Base-by-base conservation (phyloP, 306 rosid species). In the Trifolium subterraneum region DNA sequence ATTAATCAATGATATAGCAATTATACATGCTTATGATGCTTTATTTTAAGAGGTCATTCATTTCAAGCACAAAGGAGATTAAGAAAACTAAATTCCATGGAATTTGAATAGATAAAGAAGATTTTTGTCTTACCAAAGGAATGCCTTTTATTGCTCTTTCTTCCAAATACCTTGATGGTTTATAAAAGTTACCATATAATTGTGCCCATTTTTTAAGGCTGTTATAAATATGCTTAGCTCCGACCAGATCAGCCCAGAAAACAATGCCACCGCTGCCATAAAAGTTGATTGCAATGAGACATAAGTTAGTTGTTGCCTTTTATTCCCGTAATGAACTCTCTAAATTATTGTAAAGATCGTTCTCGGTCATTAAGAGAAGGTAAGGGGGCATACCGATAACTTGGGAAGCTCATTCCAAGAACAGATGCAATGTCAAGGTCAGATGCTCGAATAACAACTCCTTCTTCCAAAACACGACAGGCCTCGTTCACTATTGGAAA, bases 331-430 rank as follows among this genome's bases (percentile, higher is more conserved):
- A 36, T n/a, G 69, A 14, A 38, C 22, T 15, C 38, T 47, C 47
- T 22, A 56, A 13, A 47, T 55, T 51, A 54, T 70, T 60, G 10
- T 69, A 2, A 70, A 69, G 20, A 44, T 52, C 20, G 1, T 31
- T 5, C 15, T 48, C 36, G n/a, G 15, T 18, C 36, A 29, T 55
- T 41, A 10, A 22, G 23, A 63, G 23, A 25, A 10, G 51, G 50
- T 16, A 64, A 68, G 44, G 42, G 16, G 18, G 29, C 89, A 31
- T 48, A 92, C 99, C 97, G 86, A 68, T 85, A 85, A 75, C 87
- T 71, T 11, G 99, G 99, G 85, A 95, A 95, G 83, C 99, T 92
- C 99, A 95, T 95, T 80, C 98, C 99, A 47, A 95, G 92, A 87
- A 95, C 88, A 82, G 93, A 84, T 68, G 99, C 92, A 62, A 92